Conservation (phyloP, 1,284 basidiomycete species). For the Boletus sp. region DNA sequence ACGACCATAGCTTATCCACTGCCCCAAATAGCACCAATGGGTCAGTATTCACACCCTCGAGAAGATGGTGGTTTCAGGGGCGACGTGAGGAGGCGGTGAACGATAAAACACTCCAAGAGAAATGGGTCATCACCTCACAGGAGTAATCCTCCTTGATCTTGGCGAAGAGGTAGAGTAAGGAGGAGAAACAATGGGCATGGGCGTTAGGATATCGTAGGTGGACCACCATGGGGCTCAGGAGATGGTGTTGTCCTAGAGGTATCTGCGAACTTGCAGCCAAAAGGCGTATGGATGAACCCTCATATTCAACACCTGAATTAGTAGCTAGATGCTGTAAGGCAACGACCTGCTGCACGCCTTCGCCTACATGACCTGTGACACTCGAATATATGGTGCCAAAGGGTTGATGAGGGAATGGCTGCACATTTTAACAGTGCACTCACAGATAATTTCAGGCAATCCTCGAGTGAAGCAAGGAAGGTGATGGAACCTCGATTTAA, state of each 20-base stretch:
- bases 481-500: too few species aligned
- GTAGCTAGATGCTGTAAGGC: slow-evolving; percentile 81
- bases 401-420: too few species aligned
- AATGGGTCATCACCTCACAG: slow-evolving; percentile 90
- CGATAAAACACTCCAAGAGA: slow-evolving; percentile 91
- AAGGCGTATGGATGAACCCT: slow-evolving; percentile 27
- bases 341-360: too few species aligned
- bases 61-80: slow-evolving; percentile 81
- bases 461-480: too few species aligned
- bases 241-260: slow-evolving; percentile 83
- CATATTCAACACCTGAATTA: slow-evolving; percentile 91
- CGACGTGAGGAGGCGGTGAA: slow-evolving; percentile 85
- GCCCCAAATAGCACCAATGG: slow-evolving; percentile 4
- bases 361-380: too few species aligned
- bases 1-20: slow-evolving; percentile 42
- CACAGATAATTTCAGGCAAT: too few species aligned
- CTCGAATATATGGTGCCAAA: too few species aligned
- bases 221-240: slow-evolving; percentile 88
- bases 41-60: slow-evolving; percentile 68
- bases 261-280: slow-evolving; percentile 16
- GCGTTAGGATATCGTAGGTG: slow-evolving; percentile 96
- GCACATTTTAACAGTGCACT: too few species aligned
- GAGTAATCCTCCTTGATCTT: slow-evolving; percentile 78
- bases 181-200: slow-evolving; percentile 97
- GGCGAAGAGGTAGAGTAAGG: slow-evolving; percentile 84